A percentile compares a stretch with the other conserved stretches of the same genome.
Evolutionary conservation across 1,139 yeast species (phyloP).

Genomic region (Sugiyamaella xylanicola): DNA sequence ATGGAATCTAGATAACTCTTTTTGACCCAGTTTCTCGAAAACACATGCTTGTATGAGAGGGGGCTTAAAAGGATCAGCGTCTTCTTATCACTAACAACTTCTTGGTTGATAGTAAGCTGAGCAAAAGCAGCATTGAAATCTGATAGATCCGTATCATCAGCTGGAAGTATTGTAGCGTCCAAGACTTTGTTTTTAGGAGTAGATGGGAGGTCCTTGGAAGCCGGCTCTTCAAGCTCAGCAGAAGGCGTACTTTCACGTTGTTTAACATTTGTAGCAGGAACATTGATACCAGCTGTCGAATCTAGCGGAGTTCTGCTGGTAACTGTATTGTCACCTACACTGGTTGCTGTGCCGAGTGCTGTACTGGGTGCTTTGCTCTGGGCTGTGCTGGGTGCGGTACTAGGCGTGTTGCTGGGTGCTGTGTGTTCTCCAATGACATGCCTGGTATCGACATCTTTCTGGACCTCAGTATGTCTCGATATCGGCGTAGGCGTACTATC

Average conservation of each 20-base stretch:
- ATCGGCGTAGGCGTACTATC: not conserved
- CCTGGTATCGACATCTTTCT: not conserved
- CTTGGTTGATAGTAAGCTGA: conserved; percentile 2
- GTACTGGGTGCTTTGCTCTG: too few species aligned
- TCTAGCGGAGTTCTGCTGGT: too few species aligned
- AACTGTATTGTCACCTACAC: too few species aligned
- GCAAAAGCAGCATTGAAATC: conserved; percentile 16
- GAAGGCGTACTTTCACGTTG: not conserved
- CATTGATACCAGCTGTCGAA: too few species aligned
- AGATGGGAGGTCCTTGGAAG: not conserved
- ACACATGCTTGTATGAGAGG: conserved; percentile 55
- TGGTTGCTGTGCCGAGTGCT: too few species aligned
- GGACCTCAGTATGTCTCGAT: not conserved
- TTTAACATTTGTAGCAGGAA: too few species aligned
- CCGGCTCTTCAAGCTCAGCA: not conserved
- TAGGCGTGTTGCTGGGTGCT: too few species aligned
- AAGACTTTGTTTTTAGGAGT: conserved; percentile 1
- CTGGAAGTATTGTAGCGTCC: not conserved
- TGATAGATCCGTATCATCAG: conserved; percentile 7
- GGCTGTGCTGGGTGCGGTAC: too few species aligned
- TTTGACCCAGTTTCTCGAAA: conserved; percentile 62
- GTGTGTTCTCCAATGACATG: too few species aligned
- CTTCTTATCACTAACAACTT: conserved; percentile 1
- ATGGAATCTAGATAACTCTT: conserved; percentile 68
- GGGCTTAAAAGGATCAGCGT: conserved; percentile 30